phyloP scores from a whole-genome alignment of 202 grass and related monocot species.

The Setaria italica region DNA sequence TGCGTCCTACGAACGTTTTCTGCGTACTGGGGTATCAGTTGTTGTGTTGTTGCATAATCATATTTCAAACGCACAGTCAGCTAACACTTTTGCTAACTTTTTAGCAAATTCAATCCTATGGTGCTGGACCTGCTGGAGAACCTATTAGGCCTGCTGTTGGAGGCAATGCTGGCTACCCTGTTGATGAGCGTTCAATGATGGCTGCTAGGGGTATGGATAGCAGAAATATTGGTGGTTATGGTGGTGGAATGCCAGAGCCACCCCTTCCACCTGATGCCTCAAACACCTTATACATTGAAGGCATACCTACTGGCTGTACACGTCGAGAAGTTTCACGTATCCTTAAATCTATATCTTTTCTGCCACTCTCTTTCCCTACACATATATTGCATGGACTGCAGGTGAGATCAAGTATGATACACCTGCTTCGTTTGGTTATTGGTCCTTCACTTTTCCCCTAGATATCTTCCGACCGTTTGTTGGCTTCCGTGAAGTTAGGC shows the following conservation, averaged over 20 bases:
- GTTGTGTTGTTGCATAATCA: not conserved
- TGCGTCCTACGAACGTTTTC: constrained; percentile 89
- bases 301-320: constrained; percentile 82
- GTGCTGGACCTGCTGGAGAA: constrained; percentile 50
- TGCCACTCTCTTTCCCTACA: not conserved
- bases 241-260: constrained; percentile 67
- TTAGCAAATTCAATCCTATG: constrained; percentile 66
- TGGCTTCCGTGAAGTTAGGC: constrained; percentile 84
- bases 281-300: constrained; percentile 94
- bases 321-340: constrained; percentile 99
- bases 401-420: not conserved
- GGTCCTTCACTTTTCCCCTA: constrained; percentile 63
- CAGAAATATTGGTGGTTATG: constrained; percentile 73
- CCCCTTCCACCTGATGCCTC: constrained; percentile 93
- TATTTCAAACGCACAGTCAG: constrained; percentile 17
- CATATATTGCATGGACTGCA: constrained; percentile 12
- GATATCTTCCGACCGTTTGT: constrained; percentile 99
- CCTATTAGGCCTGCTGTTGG: constrained; percentile 58
- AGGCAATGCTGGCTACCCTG: constrained; percentile 70
- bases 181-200: constrained; percentile 69
- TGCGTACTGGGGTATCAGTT: constrained; percentile 86
- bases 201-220: constrained; percentile 57
- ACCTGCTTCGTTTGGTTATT: constrained; percentile 20
- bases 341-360: constrained; percentile 50
- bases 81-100: constrained; percentile 31